A percentile compares a stretch with the other conserved stretches of the same genome.
Evolutionary conservation across 228 moss, liverwort and hornwort species (phyloP).

Genomic region (Sphagnum magellanicum): DNA sequence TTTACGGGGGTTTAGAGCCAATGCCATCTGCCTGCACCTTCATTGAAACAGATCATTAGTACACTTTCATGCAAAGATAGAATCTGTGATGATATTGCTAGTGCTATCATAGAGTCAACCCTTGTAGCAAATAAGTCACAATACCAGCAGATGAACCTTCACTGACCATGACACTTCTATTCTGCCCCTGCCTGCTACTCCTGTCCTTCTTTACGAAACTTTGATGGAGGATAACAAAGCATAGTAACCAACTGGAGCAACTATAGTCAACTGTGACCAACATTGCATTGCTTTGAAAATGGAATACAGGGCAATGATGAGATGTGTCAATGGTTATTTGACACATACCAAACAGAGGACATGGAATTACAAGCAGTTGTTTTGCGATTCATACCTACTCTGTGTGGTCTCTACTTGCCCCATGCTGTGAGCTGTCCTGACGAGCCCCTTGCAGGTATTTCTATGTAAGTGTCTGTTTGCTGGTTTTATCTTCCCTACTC

Average conservation of each 20-base stretch:
- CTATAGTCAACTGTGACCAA: neutral
- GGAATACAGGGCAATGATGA: constrained; percentile 57
- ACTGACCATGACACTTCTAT: neutral
- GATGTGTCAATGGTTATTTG: constrained; percentile 84
- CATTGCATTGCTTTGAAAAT: neutral
- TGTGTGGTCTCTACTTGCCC: constrained; percentile 66
- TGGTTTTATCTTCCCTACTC: neutral
- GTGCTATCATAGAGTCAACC: neutral
- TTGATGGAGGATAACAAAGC: neutral
- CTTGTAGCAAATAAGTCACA: neutral
- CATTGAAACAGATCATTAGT: no score
- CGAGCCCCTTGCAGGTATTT: constrained; percentile 74
- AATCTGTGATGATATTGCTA: no score
- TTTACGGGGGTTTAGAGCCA: no score
- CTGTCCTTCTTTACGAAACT: no score
- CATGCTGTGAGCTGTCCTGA: constrained; percentile 44
- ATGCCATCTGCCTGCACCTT: no score
- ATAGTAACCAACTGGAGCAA: neutral
- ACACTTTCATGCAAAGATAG: no score
- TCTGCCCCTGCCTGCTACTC: neutral
- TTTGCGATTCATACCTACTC: constrained; percentile 56
- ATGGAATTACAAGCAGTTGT: constrained; percentile 70
- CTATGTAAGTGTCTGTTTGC: constrained; percentile 8
- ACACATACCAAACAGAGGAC: constrained; percentile 72
- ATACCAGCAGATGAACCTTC: neutral